Base-by-base conservation (phyloP, 805 yeast species). In the Blastobotrys attinorum region DNA sequence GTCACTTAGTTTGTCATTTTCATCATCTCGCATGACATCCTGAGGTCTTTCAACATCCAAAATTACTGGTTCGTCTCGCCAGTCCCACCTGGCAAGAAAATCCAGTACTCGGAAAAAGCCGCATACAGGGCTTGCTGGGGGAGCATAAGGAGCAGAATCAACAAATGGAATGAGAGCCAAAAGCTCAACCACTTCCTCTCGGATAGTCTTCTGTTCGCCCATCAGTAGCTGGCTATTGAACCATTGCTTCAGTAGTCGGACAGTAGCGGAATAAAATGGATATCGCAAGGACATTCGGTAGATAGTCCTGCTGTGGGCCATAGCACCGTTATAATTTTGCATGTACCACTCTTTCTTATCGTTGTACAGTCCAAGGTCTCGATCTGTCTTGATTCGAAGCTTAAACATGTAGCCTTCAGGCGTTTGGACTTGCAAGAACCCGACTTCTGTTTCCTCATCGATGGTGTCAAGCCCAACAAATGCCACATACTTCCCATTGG, bases 371-470 rank as follows among this genome's bases (percentile, higher is more conserved):
- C 74, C 61, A 55, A 83, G 92, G 63, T 90, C 97, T 57, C 90
- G 75, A 58, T 89, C 96, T 0, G 94, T 82, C 34, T 81, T 65
- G 2, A 89, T 79, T 45, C 92, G 73, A 34, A 87, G 63, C 51
- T 74, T 74, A 71, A 88, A 90, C 1, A 94, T 96, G 61, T 67
- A 90, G 1, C 98, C 98, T 48, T 83, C 92, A 1, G 96, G 95
- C 0, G 95, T 76, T 47, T 86, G 70, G 17, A 92, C 67, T 42
- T 52, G 53, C 34, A 59, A 47, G 37, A 61, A 58, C 6, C 63
- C 61, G 6, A 53, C 40, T 45, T 61, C 64, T 16, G 65, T 3
- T 7, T 45, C 53, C 8, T 50, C 50, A 38, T 64, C 64, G 20
- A 16, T 6, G 49, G 71, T 69, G 58, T 89, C 96, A 42, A 76